Base-by-base conservation (phyloP, 371 early-diverging fungal genomes). In the Mucor circinelloides region DNA sequence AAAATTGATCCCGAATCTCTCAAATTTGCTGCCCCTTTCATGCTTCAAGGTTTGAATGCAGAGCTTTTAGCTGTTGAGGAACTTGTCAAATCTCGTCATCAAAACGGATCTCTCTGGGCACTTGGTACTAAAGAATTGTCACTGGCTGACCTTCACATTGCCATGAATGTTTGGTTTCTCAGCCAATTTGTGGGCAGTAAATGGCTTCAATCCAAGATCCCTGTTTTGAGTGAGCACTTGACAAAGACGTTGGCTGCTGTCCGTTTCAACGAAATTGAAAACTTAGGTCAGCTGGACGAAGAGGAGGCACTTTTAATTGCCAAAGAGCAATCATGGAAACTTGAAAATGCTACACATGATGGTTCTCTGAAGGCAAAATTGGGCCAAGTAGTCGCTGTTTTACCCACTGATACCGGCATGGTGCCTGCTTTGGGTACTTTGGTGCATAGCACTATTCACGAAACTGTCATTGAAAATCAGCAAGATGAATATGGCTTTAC, bases 361-460 rank as follows among this genome's bases (percentile, higher is more conserved):
- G 74, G 70, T 6, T 46, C 67, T 7, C 63, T 62, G 12, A 64
- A 63, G 7, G 65, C 79, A 10, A 64, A 64, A 21, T 38, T 74
- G 2, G 88, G 88, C 2, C 73, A 80, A 31, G 7, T 57, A 6
- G 84, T 87, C 4, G 34, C 70, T 0, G 79, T 87, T 6, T 50
- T 70, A 0, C 88, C 88, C 0, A 69, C 76, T 19, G 88, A 88
- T 60, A 74, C 76, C 19, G 86, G 85, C 15, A 74, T 73, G 28
- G 67, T 80, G 10, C 83, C 83, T 23, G 69, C 80, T 3, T 55
- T 55, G 3, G 86, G 87, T 7, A 65, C 52, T 15, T 65, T 87
- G 42, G 77, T 83, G 1, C 63, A 61, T 23, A 71, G 81, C 28
- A 71, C 77, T 0, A 15, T 15, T 3, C 25, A 67, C 12, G 64